These are phyloP conservation scores for Salvia splendens DNA, from an alignment of 257 asterid genomes.

Conservation along the genomic window DNA sequence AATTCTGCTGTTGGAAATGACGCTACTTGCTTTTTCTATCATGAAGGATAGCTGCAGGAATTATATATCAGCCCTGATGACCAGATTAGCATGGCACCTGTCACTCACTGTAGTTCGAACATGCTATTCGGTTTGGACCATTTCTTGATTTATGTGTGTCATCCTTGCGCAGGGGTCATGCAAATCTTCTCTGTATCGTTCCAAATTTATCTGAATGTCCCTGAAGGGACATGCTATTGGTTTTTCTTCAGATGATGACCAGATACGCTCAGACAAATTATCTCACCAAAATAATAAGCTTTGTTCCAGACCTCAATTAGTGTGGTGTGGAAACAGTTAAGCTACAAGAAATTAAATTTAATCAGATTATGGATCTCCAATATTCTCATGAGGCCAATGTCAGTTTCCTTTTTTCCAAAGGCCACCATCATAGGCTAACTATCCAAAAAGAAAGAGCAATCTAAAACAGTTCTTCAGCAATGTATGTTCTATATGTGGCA, in stretches of 20 bases:
- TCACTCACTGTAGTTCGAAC: not conserved
- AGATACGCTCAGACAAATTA: not conserved
- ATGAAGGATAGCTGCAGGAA: not conserved
- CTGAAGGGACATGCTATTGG: too few relatives aligned
- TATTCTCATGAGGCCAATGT: not conserved
- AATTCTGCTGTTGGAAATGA: not conserved
- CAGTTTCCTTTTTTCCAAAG: not conserved
- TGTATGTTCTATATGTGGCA: not conserved
- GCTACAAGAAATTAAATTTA: not conserved
- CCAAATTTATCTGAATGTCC: too few relatives aligned
- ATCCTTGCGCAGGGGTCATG: too few relatives aligned
- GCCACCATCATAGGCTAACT: not conserved
- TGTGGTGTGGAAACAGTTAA: not conserved
- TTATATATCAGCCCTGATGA: not conserved
- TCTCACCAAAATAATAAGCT: not conserved
- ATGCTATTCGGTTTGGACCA: not conserved
- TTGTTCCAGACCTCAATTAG: not conserved
- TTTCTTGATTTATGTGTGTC: too few relatives aligned
- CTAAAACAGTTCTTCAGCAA: not conserved
- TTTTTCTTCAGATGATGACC: not conserved
- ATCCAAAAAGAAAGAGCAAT: not conserved
- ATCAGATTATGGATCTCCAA: not conserved
- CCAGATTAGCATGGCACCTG: not conserved
- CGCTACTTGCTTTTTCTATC: not conserved
- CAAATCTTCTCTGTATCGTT: too few relatives aligned